Conservation (phyloP, 176 grass and related monocot genomes). For the Oryza officinalis region DNA sequence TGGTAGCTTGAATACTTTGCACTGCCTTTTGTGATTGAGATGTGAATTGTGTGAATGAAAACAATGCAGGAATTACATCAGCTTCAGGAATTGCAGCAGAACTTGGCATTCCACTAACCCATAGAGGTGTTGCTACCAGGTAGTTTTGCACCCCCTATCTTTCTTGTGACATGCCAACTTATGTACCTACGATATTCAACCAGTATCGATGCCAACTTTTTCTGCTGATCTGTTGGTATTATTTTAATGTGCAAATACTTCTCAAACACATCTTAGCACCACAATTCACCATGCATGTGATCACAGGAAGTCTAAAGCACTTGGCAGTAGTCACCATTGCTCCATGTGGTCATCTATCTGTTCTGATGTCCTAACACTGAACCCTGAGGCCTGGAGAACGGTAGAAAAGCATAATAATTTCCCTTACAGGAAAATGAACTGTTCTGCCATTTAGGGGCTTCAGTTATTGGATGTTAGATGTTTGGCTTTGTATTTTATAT, state of each 20-base stretch:
- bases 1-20: background rate
- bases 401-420: background rate
- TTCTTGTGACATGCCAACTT: background rate
- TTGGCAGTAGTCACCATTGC: background rate
- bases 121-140: conserved; percentile 87
- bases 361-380: background rate
- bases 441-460: background rate
- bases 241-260: background rate
- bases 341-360: conserved; percentile 4
- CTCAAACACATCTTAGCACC: conserved; percentile 4
- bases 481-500: background rate
- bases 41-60: conserved; percentile 6
- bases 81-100: conserved; percentile 95
- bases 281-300: conserved; percentile 12
- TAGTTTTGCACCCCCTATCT: conserved; percentile 19
- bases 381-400: background rate
- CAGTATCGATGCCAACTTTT: background rate
- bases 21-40: background rate
- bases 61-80: conserved; percentile 83
- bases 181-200: background rate
- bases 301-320: background rate
- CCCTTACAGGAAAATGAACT: background rate
- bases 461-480: conserved; percentile 3
- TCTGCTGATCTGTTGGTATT: background rate
- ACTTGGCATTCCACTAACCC: conserved; percentile 96